Evolutionary conservation across 2,329 filamentous ascomycete genomes (phyloP).

Genomic region (Lasiodiplodia citricola): DNA sequence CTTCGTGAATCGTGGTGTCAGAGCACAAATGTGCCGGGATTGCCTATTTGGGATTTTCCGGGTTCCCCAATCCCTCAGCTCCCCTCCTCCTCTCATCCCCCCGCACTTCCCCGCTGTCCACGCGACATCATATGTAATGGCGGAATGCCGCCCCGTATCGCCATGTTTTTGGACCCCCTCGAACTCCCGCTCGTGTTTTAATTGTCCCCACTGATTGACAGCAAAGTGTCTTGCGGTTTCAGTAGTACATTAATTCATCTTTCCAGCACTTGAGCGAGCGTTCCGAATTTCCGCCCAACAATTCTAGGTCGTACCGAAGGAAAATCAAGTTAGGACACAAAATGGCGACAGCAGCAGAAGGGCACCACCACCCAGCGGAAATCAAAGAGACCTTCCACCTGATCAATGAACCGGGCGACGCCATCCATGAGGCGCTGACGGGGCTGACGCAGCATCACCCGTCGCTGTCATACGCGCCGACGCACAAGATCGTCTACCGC

Average conservation of each 20-base stretch:
- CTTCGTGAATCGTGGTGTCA: background rate
- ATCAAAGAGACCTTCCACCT: slow-evolving; percentile 42
- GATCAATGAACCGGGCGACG: slow-evolving; percentile 41
- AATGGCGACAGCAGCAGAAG: background rate
- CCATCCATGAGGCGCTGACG: slow-evolving; percentile 43
- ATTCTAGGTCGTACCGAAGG: background rate
- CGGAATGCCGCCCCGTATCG: background rate
- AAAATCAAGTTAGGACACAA: background rate
- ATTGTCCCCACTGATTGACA: background rate
- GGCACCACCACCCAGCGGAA: too few relatives aligned
- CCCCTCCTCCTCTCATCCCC: background rate
- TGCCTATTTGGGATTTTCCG: slow-evolving; percentile 13
- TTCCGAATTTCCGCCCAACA: background rate
- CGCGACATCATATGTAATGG: slow-evolving; percentile 6
- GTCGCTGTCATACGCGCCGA: slow-evolving; percentile 38
- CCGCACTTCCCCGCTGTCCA: slow-evolving; percentile 14
- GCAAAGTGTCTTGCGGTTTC: background rate
- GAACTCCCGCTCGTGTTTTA: background rate
- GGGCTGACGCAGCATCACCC: slow-evolving; percentile 43
- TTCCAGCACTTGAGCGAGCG: background rate
- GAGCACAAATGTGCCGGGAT: background rate
- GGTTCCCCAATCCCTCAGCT: background rate
- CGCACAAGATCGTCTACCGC: slow-evolving; percentile 45
- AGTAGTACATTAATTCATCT: too few relatives aligned
- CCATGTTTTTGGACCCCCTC: background rate